Percentiles rank a stretch among this genome's conserved stretches.
These are phyloP conservation scores for Aspergillus terreus DNA, from an alignment of 2,329 filamentous ascomycete species.

Conservation along the genomic window DNA sequence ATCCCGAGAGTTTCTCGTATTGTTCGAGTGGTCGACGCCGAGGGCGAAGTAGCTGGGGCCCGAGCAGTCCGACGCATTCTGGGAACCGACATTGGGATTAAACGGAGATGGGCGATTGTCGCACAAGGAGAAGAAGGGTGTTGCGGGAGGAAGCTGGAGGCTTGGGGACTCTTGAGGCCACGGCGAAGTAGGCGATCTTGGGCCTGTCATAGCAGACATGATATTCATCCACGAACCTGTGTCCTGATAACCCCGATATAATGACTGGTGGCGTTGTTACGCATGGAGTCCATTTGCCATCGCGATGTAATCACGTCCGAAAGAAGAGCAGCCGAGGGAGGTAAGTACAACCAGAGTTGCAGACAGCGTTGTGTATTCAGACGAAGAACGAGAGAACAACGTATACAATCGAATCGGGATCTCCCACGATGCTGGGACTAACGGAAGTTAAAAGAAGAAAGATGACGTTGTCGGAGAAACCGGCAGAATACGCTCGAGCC, in stretches of 20 bases:
- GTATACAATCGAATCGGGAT: too few relatives aligned
- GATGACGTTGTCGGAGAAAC: too few relatives aligned
- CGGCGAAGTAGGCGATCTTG: slow-evolving; percentile 31
- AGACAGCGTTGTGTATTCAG: too few relatives aligned
- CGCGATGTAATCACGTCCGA: slow-evolving; percentile 3
- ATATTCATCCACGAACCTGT: slow-evolving; percentile 8
- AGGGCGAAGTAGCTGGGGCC: slow-evolving; percentile 90
- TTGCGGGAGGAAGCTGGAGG: slow-evolving; percentile 18
- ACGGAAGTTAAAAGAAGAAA: too few relatives aligned
- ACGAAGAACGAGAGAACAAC: too few relatives aligned
- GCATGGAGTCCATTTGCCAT: slow-evolving; percentile 15
- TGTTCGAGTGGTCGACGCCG: slow-evolving; percentile 56
- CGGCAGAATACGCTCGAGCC: too few relatives aligned
- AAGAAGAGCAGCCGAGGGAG: neutral
- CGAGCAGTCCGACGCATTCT: slow-evolving; percentile 25
- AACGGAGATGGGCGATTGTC: slow-evolving; percentile 20
- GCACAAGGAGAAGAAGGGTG: slow-evolving; percentile 17
- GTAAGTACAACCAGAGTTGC: too few relatives aligned
- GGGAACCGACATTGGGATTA: slow-evolving; percentile 16
- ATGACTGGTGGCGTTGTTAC: slow-evolving; percentile 6
- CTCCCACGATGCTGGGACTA: too few relatives aligned
- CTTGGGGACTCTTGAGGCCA: slow-evolving; percentile 27
- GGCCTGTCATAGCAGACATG: slow-evolving; percentile 30
- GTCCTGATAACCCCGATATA: slow-evolving; percentile 7
- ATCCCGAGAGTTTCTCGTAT: slow-evolving; percentile 71